Evolutionary conservation across 495 filamentous ascomycete species (phyloP).

Genomic region (Aspergillus diversus): DNA sequence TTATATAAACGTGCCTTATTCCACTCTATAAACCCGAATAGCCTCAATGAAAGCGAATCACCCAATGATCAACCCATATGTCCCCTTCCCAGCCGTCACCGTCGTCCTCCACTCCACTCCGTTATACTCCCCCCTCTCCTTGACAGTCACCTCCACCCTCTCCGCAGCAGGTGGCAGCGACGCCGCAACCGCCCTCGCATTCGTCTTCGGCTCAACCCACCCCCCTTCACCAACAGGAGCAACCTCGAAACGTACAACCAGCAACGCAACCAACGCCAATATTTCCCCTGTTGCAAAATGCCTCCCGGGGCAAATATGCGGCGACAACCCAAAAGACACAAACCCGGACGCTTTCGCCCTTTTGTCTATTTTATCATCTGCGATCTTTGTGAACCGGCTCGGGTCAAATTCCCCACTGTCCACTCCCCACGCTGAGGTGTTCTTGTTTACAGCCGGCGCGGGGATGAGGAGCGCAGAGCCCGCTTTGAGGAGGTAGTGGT

Average conservation of each 20-base stretch:
- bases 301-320: constrained; percentile 49
- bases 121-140: constrained; percentile 24
- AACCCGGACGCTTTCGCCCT: constrained; percentile 33
- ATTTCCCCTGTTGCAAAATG: constrained; percentile 52
- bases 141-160: constrained; percentile 25
- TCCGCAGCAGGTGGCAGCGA: constrained; percentile 21
- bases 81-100: constrained; percentile 30
- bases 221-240: constrained; percentile 19
- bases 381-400: constrained; percentile 32
- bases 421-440: constrained; percentile 33
- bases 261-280: constrained; percentile 37
- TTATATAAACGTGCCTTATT: no score
- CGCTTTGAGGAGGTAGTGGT: constrained; percentile 35
- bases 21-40: no score
- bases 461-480: constrained; percentile 34
- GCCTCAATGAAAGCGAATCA: constrained; percentile 5
- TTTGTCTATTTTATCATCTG: constrained; percentile 12
- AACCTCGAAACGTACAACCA: constrained; percentile 47
- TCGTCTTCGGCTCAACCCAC: constrained; percentile 27
- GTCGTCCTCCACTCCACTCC: constrained; percentile 31
- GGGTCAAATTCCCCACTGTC: constrained; percentile 33
- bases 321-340: constrained; percentile 47
- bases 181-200: constrained; percentile 27
- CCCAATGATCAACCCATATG: constrained; percentile 30
- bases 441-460: constrained; percentile 22